Base-by-base conservation (phyloP, 2,329 filamentous ascomycete genomes). In the Sclerotinia sclerotiorum region DNA sequence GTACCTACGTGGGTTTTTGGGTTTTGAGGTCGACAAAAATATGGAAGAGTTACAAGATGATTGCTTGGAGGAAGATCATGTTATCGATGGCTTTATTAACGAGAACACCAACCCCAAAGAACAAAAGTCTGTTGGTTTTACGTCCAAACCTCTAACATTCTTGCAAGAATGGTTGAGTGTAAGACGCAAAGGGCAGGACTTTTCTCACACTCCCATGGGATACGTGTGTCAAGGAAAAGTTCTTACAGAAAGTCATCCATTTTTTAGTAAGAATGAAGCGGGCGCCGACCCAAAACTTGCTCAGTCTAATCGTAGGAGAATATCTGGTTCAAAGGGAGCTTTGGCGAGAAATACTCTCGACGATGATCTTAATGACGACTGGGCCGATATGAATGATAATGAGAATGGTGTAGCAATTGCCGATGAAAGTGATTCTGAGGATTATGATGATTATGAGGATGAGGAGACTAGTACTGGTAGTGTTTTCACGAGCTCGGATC, bases 161-260 rank as follows among this genome's bases (percentile, higher is more conserved):
- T 72, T 88, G 0, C 80, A 84, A 29, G 85, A 88, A 57, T 89
- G 86, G 86, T 77, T 88, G 0, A 78, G 83, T 0, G 69, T 86
- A 0, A 80, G 84, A 0, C 82, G 86, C 1, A 84, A 83, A 49
- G 83, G 83, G 0, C 84, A 87, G 68, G 85, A 89, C 69, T 82
- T 88, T 64, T 73, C 81, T 19, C 83, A 88, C 35, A 88, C 85
- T 0, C 87, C 86, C 0, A 87, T 88, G 81, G 84, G 85, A 17
- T 69, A 72, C 49, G 55, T 74, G 4, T 73, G 72, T n/a, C 85
- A 73, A 63, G 71, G 71, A 10, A 74, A 84, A 69, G 74, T 78
- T 0, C 77, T 89, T 0, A 77, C 77, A 0, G 73, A 76, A 5
- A 79, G 79, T 17, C 85, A 88, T 65, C 77, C 82, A 0, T 88